Evolutionary conservation across 2,329 filamentous ascomycete genomes (phyloP), one percentile per base, ranked within the genome.

Genomic region (Penicillium olsonii): DNA sequence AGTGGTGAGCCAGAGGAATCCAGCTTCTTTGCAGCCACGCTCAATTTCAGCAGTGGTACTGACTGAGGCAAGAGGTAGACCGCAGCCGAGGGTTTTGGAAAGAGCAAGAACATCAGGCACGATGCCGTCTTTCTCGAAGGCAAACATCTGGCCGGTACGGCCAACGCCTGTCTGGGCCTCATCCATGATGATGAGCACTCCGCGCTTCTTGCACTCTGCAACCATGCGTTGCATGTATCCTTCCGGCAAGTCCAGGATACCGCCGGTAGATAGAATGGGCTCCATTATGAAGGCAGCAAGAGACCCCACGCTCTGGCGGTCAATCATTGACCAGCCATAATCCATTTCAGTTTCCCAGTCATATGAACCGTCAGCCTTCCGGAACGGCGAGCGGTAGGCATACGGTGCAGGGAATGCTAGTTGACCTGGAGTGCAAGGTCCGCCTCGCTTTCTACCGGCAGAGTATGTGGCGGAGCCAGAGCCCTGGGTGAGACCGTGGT

Each of bases 341-440:
- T 83, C 76, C 12, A 87, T 68, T 62, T 87, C 84, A 0, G 80
- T 78, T 55, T 83, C 73, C 84, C 84, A 87, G 61, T 87, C 84
- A 54, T 87, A 82, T 0, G 75, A 76, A 1, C 83, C 83, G 53
- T 87, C 82, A 0, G 77, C 18, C 29, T 78, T 76, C 9, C 80
- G 76, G 64, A 87, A 87, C 0, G 78, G 73, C 0, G 83, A 85
- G 4, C 83, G 78, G 60, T 85, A 87, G 0, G 78, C 73, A 55
- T 86, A 80, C 0, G 84, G 84, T 0, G 80, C 75, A 0, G 84
- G 84, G 29, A 87, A 75, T 1, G 75, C 75, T 4, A 84, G 71
- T 48, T 80, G 77, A 0, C 84, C 84, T 0, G 81, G 81, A 68
- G 84, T 77, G 5, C 53, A 48, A 9, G 63, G 63, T 4, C 62